Evolutionary conservation across 805 yeast species (phyloP).

Genomic region (Candida boidinii): DNA sequence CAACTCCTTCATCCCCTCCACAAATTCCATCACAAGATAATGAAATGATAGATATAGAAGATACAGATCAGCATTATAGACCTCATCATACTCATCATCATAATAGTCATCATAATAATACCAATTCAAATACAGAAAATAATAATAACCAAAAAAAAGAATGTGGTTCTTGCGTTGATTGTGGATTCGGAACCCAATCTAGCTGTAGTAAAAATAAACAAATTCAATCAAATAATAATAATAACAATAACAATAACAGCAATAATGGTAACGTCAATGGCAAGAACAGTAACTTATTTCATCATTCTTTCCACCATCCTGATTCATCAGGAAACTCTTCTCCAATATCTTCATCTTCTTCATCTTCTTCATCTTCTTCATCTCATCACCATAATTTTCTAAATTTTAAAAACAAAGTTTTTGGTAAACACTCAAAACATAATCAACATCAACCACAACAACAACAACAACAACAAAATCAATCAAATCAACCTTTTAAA

Average conservation of each 20-base stretch:
- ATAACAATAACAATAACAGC: not conserved
- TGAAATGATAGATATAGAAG: not conserved
- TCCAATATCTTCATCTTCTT: too few species aligned
- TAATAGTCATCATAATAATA: conserved; percentile 4
- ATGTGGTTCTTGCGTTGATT: conserved; percentile 19
- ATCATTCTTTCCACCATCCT: not conserved
- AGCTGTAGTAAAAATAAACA: not conserved
- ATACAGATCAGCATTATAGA: too few species aligned
- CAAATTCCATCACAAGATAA: not conserved
- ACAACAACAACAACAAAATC: not conserved
- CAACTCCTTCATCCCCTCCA: not conserved
- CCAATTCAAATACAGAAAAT: not conserved
- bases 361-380: too few species aligned
- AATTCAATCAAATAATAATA: not conserved
- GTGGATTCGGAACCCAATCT: conserved; percentile 17
- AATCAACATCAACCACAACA: too few species aligned
- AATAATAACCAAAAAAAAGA: conserved; percentile 6
- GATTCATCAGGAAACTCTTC: too few species aligned
- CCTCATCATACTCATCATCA: too few species aligned
- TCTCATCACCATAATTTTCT: too few species aligned
- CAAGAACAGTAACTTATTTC: not conserved
- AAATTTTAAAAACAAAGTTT: too few species aligned
- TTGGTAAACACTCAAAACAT: too few species aligned
- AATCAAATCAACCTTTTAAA: not conserved
- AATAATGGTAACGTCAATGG: conserved; percentile 1